Evolutionary conservation across 176 grass and related monocot genomes (phyloP).

Genomic region (Eleusine indica): DNA sequence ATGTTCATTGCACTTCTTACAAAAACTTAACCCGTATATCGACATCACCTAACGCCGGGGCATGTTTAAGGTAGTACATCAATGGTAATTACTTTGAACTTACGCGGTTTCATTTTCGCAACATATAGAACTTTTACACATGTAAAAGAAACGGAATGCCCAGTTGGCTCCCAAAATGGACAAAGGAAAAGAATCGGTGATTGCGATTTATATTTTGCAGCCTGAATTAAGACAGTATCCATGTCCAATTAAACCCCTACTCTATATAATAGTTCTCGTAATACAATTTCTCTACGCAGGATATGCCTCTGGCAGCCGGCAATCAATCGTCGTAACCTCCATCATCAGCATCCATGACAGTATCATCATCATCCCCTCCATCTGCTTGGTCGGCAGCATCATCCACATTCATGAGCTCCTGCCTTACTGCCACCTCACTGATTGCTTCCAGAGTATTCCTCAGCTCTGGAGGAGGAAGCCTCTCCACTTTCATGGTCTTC

Average conservation of each 20-base stretch:
- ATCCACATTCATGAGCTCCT: slow-evolving; percentile 49
- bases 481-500: slow-evolving; percentile 59
- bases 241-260: neutral
- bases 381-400: slow-evolving; percentile 55
- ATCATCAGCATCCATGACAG: slow-evolving; percentile 56
- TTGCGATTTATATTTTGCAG: neutral
- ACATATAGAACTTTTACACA: neutral
- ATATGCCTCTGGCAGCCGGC: neutral
- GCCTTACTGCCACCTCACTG: slow-evolving; percentile 40
- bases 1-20: neutral
- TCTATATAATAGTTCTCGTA: slow-evolving; percentile 24
- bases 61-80: neutral
- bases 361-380: slow-evolving; percentile 49
- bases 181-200: neutral
- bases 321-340: slow-evolving; percentile 59
- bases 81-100: neutral
- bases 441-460: slow-evolving; percentile 39
- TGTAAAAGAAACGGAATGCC: neutral
- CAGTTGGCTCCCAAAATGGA: neutral
- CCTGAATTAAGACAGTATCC: neutral
- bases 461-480: slow-evolving; percentile 19
- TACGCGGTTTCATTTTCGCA: neutral
- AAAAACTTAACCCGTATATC: neutral
- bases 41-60: neutral
- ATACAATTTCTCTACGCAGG: neutral